Percentiles rank a stretch among this genome's conserved stretches.
Evolutionary conservation across 2,329 filamentous ascomycete species (phyloP).

Genomic region (Aurifilum marmelostoma): DNA sequence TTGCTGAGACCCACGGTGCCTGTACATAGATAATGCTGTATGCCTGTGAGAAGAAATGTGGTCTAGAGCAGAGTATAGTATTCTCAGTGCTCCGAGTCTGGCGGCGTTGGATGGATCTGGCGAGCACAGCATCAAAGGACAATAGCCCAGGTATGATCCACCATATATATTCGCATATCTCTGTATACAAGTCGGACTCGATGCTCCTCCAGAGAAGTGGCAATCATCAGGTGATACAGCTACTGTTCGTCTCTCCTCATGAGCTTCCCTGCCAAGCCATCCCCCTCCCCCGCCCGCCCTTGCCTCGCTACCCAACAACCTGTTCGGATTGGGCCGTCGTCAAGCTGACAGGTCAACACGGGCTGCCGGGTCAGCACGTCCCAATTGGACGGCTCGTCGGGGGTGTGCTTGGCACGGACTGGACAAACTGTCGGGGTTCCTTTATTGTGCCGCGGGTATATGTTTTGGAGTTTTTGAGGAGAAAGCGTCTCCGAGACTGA

Average conservation of each 20-base stretch:
- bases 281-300: no score
- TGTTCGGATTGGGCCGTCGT: not conserved
- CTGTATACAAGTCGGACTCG: no score
- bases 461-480: not conserved
- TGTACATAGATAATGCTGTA: not conserved
- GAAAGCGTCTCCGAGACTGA: no score
- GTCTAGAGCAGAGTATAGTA: no score
- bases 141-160: no score
- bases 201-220: not conserved
- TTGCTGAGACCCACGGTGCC: not conserved
- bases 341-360: not conserved
- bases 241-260: not conserved
- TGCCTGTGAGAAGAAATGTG: no score
- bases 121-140: not conserved
- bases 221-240: no score
- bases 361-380: not conserved
- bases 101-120: no score
- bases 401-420: not conserved
- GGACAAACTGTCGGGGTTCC: not conserved
- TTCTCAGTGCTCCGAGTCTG: no score
- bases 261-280: not conserved
- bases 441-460: no score
- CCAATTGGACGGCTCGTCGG: not conserved
- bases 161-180: no score
- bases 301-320: not conserved